phyloP scores from a whole-genome alignment of 768 basidiomycete species.

The Tulasnella sp. region DNA sequence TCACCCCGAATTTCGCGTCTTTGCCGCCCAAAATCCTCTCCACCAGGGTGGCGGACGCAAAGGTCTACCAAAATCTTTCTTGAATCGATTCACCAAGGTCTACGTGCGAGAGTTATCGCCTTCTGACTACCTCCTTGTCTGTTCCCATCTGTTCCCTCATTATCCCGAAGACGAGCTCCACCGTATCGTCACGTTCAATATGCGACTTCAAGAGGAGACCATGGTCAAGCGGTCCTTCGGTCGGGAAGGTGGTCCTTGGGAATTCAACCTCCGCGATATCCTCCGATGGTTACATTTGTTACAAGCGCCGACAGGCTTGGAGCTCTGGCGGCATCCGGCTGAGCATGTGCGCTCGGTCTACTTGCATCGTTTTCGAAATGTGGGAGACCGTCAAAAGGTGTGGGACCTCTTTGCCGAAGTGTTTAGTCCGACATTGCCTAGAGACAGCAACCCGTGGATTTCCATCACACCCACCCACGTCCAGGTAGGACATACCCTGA shows the following conservation, averaged over 20 bases:
- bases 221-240: constrained; percentile 55
- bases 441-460: constrained; percentile 18
- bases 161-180: constrained; percentile 42
- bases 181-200: constrained; percentile 75
- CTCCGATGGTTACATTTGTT: constrained; percentile 66
- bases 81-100: constrained; percentile 98
- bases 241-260: constrained; percentile 82
- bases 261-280: constrained; percentile 93
- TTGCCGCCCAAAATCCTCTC: constrained; percentile 94
- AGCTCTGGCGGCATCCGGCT: constrained; percentile 39
- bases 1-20: constrained; percentile 91
- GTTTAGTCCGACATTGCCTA: constrained; percentile 21
- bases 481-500: constrained; percentile 54
- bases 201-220: constrained; percentile 52
- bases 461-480: constrained; percentile 30
- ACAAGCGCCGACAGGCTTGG: constrained; percentile 24
- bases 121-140: constrained; percentile 67
- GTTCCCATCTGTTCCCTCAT: constrained; percentile 55
- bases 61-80: constrained; percentile 91
- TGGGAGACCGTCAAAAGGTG: constrained; percentile 43
- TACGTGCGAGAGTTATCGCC: constrained; percentile 75
- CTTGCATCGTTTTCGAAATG: constrained; percentile 70
- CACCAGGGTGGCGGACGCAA: constrained; percentile 95
- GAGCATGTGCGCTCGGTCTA: constrained; percentile 63
- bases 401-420: constrained; percentile 25